Evolutionary conservation across 371 early-diverging fungal genomes (phyloP).

Genomic region (Saksenaea oblongispora): DNA sequence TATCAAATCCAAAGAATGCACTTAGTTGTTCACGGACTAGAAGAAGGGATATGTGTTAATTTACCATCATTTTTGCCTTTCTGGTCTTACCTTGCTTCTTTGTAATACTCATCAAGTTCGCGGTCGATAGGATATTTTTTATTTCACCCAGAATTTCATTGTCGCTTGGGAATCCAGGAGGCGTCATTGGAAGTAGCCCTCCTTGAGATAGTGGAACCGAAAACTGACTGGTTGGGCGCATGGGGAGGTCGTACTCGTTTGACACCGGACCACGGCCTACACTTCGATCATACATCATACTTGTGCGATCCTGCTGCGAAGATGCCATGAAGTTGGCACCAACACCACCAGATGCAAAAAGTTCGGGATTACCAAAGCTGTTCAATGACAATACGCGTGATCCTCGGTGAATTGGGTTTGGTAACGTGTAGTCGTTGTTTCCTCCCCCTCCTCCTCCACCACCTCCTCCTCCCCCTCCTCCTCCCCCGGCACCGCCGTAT

Average conservation of each 20-base stretch:
- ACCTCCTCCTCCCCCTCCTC: background rate
- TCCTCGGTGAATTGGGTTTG: slow-evolving; percentile 26
- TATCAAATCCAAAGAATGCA: slow-evolving; percentile 80
- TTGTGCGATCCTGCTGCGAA: background rate
- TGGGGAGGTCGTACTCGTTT: slow-evolving; percentile 13
- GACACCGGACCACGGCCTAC: slow-evolving; percentile 5
- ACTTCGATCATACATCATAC: slow-evolving; percentile 11
- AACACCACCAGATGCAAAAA: background rate
- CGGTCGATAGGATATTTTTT: slow-evolving; percentile 72
- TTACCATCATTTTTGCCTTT: background rate
- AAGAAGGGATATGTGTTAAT: background rate
- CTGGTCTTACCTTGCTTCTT: slow-evolving; percentile 52
- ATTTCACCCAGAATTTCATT: slow-evolving; percentile 80
- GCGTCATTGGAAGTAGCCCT: slow-evolving; percentile 19
- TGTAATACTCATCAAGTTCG: slow-evolving; percentile 77
- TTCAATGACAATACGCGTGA: slow-evolving; percentile 43
- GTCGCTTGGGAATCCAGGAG: slow-evolving; percentile 69
- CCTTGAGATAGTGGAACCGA: slow-evolving; percentile 19
- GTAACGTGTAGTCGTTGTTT: slow-evolving; percentile 22
- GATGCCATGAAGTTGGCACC: background rate
- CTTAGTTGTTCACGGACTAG: slow-evolving; percentile 81
- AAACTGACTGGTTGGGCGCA: slow-evolving; percentile 16
- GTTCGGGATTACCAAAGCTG: slow-evolving; percentile 32
- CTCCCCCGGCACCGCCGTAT: slow-evolving; percentile 10
- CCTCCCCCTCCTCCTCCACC: slow-evolving; percentile 8